These are phyloP conservation scores for Pelargonium hybrid DNA, from an alignment of 441 rosid genomes.

Conservation along the genomic window DNA sequence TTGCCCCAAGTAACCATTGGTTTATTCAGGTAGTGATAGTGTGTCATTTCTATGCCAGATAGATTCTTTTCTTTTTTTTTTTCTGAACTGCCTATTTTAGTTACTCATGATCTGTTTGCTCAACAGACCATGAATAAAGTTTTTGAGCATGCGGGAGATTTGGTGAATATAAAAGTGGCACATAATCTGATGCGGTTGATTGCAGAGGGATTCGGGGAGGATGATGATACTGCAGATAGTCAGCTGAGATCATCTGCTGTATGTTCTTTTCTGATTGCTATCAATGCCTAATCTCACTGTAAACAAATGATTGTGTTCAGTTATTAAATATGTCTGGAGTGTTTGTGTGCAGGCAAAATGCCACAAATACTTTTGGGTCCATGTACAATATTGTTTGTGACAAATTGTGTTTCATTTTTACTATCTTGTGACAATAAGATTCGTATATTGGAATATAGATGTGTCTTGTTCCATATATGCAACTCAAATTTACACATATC, in stretches of 20 bases:
- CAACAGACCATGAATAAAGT: constrained; percentile 88
- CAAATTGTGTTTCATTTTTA: background rate
- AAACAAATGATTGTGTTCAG: background rate
- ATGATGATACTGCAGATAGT: constrained; percentile 72
- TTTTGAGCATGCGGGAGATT: constrained; percentile 92
- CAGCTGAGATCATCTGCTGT: constrained; percentile 89
- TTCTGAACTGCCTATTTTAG: constrained; percentile 6
- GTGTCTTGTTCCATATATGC: too few relatives aligned
- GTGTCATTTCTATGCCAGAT: constrained; percentile 13
- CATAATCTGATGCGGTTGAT: constrained; percentile 93
- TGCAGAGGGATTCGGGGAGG: constrained; percentile 95
- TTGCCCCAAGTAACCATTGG: constrained; percentile 95
- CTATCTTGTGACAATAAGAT: background rate
- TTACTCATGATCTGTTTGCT: constrained; percentile 16
- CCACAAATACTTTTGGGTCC: background rate
- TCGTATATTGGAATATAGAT: too few relatives aligned
- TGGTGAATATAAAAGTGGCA: constrained; percentile 85
- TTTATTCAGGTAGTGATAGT: constrained; percentile 64
- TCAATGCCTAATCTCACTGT: background rate
- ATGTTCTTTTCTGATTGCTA: constrained; percentile 30
- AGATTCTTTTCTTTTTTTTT: constrained; percentile 1
- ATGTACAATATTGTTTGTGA: background rate
- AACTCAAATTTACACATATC: background rate
- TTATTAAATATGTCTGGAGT: background rate
- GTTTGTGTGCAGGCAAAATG: background rate